phyloP scores from a whole-genome alignment of 257 asterid species.

The Thymus quinquecostatus region DNA sequence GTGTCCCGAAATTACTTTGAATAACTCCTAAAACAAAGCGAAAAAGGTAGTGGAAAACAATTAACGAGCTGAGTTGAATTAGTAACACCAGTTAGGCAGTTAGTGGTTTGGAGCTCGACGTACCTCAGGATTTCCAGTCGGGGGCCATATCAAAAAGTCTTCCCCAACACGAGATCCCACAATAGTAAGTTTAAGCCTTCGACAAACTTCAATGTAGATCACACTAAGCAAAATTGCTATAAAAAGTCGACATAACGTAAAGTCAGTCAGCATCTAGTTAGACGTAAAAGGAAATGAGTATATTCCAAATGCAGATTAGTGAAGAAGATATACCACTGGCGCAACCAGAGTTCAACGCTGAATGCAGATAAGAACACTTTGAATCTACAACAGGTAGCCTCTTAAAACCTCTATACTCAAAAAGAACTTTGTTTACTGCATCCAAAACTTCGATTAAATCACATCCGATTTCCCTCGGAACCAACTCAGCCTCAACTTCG shows the following conservation, averaged over 20 bases:
- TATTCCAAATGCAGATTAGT: not conserved
- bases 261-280: conserved; percentile 12
- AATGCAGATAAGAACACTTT: conserved; percentile 77
- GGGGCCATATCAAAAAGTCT: conserved; percentile 96
- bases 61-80: not conserved
- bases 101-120: conserved; percentile 24
- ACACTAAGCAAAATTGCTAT: conserved; percentile 92
- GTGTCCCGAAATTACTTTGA: conserved; percentile 79
- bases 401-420: conserved; percentile 72
- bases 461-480: conserved; percentile 85
- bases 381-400: conserved; percentile 76
- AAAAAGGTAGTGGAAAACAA: not conserved
- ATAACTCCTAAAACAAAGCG: conserved; percentile 63
- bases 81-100: not conserved
- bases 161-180: conserved; percentile 99
- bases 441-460: conserved; percentile 72
- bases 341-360: conserved; percentile 69
- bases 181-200: conserved; percentile 79
- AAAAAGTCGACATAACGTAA: conserved; percentile 15
- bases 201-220: conserved; percentile 93
- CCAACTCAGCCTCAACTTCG: conserved; percentile 87
- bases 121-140: conserved; percentile 76
- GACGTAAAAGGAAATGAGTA: not conserved
- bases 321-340: conserved; percentile 65
- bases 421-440: conserved; percentile 84